Base-by-base conservation (phyloP, 768 basidiomycete genomes). In the Suillus sp. region DNA sequence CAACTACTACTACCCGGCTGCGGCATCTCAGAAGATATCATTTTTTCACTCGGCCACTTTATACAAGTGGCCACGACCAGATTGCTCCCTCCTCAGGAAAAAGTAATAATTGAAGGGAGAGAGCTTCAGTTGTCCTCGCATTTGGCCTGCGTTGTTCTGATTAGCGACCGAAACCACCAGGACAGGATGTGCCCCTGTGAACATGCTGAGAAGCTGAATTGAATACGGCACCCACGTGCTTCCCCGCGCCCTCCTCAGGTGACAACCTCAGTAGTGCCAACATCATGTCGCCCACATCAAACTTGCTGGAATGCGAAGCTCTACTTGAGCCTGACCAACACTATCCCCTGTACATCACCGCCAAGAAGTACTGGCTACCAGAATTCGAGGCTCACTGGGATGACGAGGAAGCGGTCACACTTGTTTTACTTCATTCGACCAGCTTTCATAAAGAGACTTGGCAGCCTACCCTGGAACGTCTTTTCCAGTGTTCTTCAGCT, bases 401-500 rank as follows among this genome's bases (percentile, higher is more conserved):
- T 9, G 76, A 83, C 67, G 77, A 75, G 7, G 74, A 80, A 40
- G 86, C 82, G 5, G 69, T 83, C 63, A 89, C 88, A 0, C 77
- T 89, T 38, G 75, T 90, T 37, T 69, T 88, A n/a, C 75, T 89
- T 2, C 89, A 90, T 70, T 84, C 87, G 4, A 90, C 89, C 2
- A 87, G 88, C 71, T 90, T 88, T 68, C 88, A 89, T 76, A 90
- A 90, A 71, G 89, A 91, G 74, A 86, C 83, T 2, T 90, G 86
- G 87, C 86, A 88, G 65, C 86, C 89, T 1, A 80, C 83, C 4
- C 66, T 90, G 16, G 78, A 79, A 27, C 76, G 75, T 16, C 66
- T 91, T 27, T 84, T 88, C 57, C 0, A 70, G 77, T 43, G 2
- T 67, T n/a, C 59, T 62, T 5, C 27, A 34, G 20, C 20, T n/a